Evolutionary conservation across 164 flowering plant species (phyloP).

Genomic region (Kalanchoe fedtschenkoi): DNA sequence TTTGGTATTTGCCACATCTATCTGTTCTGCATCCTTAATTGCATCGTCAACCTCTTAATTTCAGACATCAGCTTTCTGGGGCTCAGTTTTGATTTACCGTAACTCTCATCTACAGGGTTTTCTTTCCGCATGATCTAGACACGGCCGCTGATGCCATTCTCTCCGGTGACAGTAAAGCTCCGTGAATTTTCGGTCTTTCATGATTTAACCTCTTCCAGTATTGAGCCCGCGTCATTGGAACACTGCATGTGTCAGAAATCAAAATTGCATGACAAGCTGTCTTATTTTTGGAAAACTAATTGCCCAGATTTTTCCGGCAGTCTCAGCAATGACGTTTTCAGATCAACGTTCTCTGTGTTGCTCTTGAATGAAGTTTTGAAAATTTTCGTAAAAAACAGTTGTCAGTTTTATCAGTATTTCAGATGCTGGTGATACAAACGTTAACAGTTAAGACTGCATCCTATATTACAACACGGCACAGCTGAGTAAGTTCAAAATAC

Average conservation of each 20-base stretch:
- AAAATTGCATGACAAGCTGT: no score
- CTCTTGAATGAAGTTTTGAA: no score
- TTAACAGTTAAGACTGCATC: background rate
- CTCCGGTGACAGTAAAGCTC: slow-evolving; percentile 14
- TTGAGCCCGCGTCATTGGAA: no score
- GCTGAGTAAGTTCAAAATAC: background rate
- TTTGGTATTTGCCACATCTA: slow-evolving; percentile 1
- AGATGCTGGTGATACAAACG: background rate
- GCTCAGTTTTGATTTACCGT: background rate
- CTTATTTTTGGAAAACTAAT: no score
- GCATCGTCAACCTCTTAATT: background rate
- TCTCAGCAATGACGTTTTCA: no score
- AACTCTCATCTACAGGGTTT: slow-evolving; percentile 47
- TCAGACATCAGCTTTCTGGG: background rate
- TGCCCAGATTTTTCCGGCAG: no score
- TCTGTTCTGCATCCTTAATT: background rate
- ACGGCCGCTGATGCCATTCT: slow-evolving; percentile 74
- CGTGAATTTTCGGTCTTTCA: background rate
- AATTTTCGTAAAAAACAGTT: no score
- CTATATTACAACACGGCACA: background rate
- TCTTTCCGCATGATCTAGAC: slow-evolving; percentile 91
- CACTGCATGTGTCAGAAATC: no score
- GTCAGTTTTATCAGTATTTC: background rate
- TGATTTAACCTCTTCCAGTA: no score
- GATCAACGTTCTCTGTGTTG: no score